Percentiles rank a stretch among this genome's conserved stretches.
These are phyloP conservation scores for Luffa aegyptiaca DNA, from an alignment of 306 rosid genomes.

Conservation along the genomic window DNA sequence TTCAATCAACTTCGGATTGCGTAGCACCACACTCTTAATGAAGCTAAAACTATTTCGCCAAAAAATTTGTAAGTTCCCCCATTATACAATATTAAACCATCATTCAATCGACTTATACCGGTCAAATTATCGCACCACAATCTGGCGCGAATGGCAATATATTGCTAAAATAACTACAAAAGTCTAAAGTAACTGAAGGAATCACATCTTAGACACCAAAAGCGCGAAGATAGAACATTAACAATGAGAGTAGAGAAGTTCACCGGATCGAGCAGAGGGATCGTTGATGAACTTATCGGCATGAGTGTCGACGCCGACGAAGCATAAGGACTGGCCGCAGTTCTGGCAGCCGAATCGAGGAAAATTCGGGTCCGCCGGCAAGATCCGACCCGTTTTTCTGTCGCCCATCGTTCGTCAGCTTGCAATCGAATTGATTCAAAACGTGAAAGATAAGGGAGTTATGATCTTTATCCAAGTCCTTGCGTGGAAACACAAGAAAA, in stretches of 20 bases:
- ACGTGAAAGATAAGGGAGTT: neutral
- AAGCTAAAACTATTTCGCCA: neutral
- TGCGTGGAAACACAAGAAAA: neutral
- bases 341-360: constrained; percentile 90
- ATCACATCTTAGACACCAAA: neutral
- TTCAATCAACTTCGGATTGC: neutral
- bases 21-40: neutral
- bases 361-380: constrained; percentile 65
- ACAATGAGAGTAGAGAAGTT: neutral
- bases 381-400: constrained; percentile 41
- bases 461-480: neutral
- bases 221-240: neutral
- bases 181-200: neutral
- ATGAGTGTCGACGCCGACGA: constrained; percentile 82
- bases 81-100: neutral
- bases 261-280: constrained; percentile 68
- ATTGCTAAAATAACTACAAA: neutral
- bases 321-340: constrained; percentile 67
- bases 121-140: neutral
- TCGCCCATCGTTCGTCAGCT: constrained; percentile 23
- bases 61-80: neutral
- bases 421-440: neutral
- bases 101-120: neutral
- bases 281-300: constrained; percentile 76
- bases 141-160: neutral